Conservation (phyloP, 495 filamentous ascomycete genomes). For the Beverwykella pulmonaria region DNA sequence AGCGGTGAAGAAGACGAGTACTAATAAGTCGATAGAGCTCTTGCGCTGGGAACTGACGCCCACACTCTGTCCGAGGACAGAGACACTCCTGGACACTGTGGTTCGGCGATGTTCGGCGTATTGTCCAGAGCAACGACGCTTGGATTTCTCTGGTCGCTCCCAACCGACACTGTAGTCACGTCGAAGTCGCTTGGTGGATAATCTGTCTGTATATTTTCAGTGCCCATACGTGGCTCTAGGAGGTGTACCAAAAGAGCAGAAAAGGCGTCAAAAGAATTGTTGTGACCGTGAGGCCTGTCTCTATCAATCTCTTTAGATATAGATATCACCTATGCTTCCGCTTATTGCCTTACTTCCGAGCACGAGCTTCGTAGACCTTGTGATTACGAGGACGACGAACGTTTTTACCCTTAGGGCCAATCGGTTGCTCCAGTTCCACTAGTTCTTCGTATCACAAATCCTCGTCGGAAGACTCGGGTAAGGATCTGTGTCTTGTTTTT, state of each 20-base stretch:
- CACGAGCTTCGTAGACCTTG: conserved; percentile 7
- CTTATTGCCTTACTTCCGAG: not conserved
- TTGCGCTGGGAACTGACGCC: not conserved
- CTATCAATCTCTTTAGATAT: too few relatives aligned
- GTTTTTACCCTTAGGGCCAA: not conserved
- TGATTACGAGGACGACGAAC: conserved; percentile 1
- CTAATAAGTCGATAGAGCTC: not conserved
- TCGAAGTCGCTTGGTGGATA: conserved; percentile 7
- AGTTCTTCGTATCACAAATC: conserved; percentile 10
- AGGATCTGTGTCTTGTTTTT: not conserved
- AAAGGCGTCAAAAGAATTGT: not conserved
- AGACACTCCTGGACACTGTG: not conserved
- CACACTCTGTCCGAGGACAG: not conserved
- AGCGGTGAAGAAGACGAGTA: not conserved
- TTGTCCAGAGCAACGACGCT: not conserved
- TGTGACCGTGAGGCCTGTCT: not conserved
- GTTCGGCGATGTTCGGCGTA: not conserved
- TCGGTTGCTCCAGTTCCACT: not conserved
- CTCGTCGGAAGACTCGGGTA: not conserved
- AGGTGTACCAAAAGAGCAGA: too few relatives aligned
- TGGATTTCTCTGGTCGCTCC: conserved; percentile 8
- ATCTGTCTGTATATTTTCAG: too few relatives aligned
- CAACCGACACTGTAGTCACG: conserved; percentile 3
- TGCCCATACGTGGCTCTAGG: too few relatives aligned
- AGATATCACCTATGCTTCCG: conserved; percentile 1